Evolutionary conservation across 345 rosid species (phyloP), one percentile per base, ranked within the genome.

Genomic region (Lepidium africanum): DNA sequence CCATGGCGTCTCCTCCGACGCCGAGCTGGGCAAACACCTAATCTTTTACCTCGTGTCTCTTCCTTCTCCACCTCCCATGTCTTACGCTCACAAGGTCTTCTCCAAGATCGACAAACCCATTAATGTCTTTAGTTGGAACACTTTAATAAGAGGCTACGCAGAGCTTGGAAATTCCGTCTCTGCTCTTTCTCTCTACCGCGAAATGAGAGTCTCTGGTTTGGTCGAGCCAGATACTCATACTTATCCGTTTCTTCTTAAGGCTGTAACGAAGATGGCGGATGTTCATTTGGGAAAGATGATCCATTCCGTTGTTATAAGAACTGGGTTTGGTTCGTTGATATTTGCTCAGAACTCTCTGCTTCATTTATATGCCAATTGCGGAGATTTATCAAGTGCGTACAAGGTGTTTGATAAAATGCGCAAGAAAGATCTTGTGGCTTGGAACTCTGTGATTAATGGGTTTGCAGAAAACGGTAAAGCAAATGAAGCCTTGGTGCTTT

Each of bases 391-490:
- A 12, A 65, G 83, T 70, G 94, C 94, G 0, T 67, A 83, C 56
- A 86, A 84, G 72, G 13, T 86, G 92, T 92, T 92, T 61, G 90
- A 78, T 10, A 16, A 69, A 79, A 89, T 92, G 89, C 36, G 64
- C 35, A 74, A 69, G 2, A 87, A 84, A 70, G 96, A 92, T 74
- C 47, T 81, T 9, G 96, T 92, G n/a, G 83, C 96, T 56, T 92
- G 98, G 96, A 92, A 92, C 76, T 84, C 96, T 46, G 85, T 90
- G 58, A 90, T 92, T 70, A 86, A 86, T 72, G 98, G 91, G 64
- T 86, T 86, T 77, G 88, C 85, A 6, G 78, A 82, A 40, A 92
- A 90, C 33, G 90, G 96, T 48, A 79, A 59, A 66, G 86, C 90
- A 32, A 71, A 74, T 37, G 91, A 88, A 63, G 96, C 91, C 40